phyloP scores from a whole-genome alignment of 2,329 filamentous ascomycete genomes.

The Sporothrix humicola region DNA sequence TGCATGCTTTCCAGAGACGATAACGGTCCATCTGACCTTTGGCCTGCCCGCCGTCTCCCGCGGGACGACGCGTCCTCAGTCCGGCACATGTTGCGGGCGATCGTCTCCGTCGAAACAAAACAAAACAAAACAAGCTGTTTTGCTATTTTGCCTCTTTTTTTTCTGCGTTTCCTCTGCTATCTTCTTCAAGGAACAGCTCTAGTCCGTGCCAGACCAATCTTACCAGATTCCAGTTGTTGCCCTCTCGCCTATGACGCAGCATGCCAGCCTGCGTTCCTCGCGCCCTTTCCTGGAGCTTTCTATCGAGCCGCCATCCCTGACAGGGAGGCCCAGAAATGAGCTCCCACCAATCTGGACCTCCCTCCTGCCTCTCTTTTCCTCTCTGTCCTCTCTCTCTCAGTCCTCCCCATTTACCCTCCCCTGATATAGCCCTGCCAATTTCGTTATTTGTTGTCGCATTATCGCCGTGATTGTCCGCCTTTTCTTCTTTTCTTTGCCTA shows the following conservation, averaged over 20 bases:
- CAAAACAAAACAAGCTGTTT: slow-evolving; percentile 19
- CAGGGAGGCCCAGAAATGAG: slow-evolving; percentile 28
- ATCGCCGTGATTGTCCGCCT: neutral
- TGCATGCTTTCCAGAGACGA: neutral
- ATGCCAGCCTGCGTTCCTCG: slow-evolving; percentile 30
- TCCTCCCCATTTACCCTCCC: neutral
- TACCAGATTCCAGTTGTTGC: slow-evolving; percentile 32
- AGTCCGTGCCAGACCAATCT: slow-evolving; percentile 24
- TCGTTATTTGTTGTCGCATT: slow-evolving; percentile 7
- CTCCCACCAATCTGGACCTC: neutral
- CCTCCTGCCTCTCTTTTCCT: neutral
- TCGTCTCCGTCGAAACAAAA: neutral
- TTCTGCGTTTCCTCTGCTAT: too few species aligned
- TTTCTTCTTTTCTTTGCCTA: neutral
- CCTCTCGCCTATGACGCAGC: slow-evolving; percentile 22
- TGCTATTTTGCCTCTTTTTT: neutral
- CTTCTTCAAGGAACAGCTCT: neutral
- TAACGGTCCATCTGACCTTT: neutral
- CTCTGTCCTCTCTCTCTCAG: neutral
- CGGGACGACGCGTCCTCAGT: slow-evolving; percentile 24
- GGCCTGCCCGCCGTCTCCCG: neutral
- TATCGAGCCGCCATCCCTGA: slow-evolving; percentile 26
- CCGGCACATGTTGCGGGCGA: slow-evolving; percentile 24
- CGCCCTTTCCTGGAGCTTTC: neutral
- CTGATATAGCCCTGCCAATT: slow-evolving; percentile 4